phyloP scores from a whole-genome alignment of 2,329 filamentous ascomycete genomes.

The Penicillium sp. region DNA sequence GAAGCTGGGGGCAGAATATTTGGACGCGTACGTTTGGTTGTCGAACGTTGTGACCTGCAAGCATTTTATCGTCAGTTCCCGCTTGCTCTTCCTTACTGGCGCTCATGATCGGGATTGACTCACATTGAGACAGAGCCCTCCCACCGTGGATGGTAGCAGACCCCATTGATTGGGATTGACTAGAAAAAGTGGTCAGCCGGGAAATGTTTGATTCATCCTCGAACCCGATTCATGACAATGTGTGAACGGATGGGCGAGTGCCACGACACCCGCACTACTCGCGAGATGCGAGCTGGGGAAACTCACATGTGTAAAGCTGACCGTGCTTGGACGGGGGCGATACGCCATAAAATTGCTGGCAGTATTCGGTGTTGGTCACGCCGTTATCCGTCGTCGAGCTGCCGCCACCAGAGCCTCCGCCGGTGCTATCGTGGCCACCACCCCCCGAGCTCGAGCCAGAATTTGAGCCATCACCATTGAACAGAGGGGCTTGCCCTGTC shows the following conservation, averaged over 20 bases:
- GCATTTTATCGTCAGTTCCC: too few species aligned
- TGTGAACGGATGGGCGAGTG: too few species aligned
- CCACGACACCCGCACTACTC: not conserved
- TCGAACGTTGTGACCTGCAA: slow-evolving; percentile 45
- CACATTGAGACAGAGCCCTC: slow-evolving; percentile 50
- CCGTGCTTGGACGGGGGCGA: slow-evolving; percentile 38
- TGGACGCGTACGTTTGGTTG: slow-evolving; percentile 47
- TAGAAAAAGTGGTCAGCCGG: slow-evolving; percentile 16
- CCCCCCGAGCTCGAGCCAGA: slow-evolving; percentile 2
- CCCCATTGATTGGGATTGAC: slow-evolving; percentile 56
- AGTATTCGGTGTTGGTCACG: slow-evolving; percentile 35
- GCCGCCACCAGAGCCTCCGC: slow-evolving; percentile 9
- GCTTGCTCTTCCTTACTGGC: not conserved
- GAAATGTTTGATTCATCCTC: not conserved
- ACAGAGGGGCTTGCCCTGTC: slow-evolving; percentile 43
- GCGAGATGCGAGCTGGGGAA: not conserved
- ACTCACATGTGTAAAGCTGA: slow-evolving; percentile 46
- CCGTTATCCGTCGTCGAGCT: slow-evolving; percentile 27
- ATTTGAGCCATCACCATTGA: slow-evolving; percentile 28
- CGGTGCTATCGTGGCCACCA: slow-evolving; percentile 17
- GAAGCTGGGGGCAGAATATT: slow-evolving; percentile 45
- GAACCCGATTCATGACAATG: too few species aligned
- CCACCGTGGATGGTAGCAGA: slow-evolving; percentile 33
- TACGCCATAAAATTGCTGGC: slow-evolving; percentile 44
- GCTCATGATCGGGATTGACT: slow-evolving; percentile 19